Percentiles rank a stretch among this genome's conserved stretches.
Evolutionary conservation across 2,329 filamentous ascomycete genomes (phyloP).

Genomic region (Paraconiothyrium brasiliense): DNA sequence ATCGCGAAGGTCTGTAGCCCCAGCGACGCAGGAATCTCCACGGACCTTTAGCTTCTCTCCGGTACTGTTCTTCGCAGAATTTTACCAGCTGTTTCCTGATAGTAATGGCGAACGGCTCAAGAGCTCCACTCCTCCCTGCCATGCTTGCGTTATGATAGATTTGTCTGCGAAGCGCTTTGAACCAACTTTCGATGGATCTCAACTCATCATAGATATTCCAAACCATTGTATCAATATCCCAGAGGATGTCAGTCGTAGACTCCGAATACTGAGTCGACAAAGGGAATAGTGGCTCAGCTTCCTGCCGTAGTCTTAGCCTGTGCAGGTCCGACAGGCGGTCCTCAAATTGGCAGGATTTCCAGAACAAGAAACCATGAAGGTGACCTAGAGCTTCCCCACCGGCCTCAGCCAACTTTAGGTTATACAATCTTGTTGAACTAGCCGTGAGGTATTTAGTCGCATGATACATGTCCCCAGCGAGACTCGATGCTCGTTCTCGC

Average conservation of each 20-base stretch:
- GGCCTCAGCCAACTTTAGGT: background rate
- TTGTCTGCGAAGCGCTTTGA: background rate
- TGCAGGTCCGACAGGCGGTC: background rate
- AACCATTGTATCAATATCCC: background rate
- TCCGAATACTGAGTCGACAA: background rate
- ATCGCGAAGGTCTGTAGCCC: conserved; percentile 5
- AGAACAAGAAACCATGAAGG: background rate
- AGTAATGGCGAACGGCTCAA: background rate
- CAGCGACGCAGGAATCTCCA: background rate
- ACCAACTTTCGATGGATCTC: background rate
- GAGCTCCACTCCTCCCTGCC: background rate
- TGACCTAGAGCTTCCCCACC: background rate
- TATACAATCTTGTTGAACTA: background rate
- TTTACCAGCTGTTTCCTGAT: background rate
- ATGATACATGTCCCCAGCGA: background rate
- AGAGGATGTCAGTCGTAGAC: background rate
- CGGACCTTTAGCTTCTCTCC: background rate
- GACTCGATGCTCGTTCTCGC: background rate
- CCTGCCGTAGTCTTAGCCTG: too few relatives aligned
- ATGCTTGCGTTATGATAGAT: background rate
- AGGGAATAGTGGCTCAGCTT: background rate
- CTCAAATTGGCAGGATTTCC: background rate
- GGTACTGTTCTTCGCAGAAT: background rate
- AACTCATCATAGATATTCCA: too few relatives aligned
- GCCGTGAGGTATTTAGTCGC: background rate